phyloP scores from a whole-genome alignment of 495 filamentous ascomycete genomes.

The Aspergillus carlsbadensis region DNA sequence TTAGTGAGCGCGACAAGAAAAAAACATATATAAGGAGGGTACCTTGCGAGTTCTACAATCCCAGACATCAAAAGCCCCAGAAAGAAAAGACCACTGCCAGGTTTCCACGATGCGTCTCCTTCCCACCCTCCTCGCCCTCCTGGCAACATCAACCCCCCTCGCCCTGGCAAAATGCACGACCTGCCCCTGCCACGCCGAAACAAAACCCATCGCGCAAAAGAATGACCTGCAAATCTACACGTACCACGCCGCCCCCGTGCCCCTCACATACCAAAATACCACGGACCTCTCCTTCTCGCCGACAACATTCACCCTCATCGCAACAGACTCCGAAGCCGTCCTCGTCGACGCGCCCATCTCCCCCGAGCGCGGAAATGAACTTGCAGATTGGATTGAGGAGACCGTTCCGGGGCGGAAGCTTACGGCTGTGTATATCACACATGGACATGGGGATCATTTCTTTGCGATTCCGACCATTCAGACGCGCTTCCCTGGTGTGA shows the following conservation, averaged over 20 bases:
- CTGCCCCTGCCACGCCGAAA: background rate
- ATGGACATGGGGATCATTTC: conserved; percentile 45
- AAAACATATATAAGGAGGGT: no score
- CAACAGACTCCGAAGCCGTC: conserved; percentile 24
- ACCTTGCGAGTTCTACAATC: no score
- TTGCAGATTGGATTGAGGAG: conserved; percentile 29
- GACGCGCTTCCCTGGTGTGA: conserved; percentile 24
- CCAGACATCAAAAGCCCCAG: no score
- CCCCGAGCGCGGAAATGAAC: conserved; percentile 9
- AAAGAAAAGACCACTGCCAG: no score
- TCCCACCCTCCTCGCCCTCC: no score
- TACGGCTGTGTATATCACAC: conserved; percentile 40
- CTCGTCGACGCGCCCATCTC: conserved; percentile 33
- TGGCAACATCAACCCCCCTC: background rate
- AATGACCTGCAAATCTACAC: background rate
- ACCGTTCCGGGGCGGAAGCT: conserved; percentile 26
- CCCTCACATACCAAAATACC: background rate
- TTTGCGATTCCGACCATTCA: conserved; percentile 28
- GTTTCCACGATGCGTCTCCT: no score
- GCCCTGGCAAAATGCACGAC: background rate
- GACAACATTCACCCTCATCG: conserved; percentile 23
- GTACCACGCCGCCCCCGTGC: background rate
- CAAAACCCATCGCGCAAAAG: background rate
- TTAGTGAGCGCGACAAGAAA: no score
- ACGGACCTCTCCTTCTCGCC: background rate